phyloP scores from a whole-genome alignment of 2,329 filamentous ascomycete genomes.

The Plenodomus tracheiphilus region DNA sequence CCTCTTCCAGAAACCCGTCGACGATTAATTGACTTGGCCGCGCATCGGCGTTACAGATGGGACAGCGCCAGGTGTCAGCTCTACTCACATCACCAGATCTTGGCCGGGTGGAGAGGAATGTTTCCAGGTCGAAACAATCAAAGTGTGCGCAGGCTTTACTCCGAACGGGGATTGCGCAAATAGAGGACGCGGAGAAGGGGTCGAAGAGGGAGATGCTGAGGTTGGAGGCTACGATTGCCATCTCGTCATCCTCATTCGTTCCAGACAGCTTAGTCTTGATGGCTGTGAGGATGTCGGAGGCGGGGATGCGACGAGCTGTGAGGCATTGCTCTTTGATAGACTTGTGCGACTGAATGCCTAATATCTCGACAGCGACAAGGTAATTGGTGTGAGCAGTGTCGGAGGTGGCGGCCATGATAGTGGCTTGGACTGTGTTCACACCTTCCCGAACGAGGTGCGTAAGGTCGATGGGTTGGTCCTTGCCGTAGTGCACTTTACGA shows the following conservation, averaged over 20 bases:
- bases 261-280: constrained; percentile 59
- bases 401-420: constrained; percentile 26
- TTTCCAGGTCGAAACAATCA: constrained; percentile 89
- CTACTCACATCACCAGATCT: constrained; percentile 37
- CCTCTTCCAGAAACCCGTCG: constrained; percentile 71
- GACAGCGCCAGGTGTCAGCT: constrained; percentile 81
- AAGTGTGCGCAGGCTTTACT: constrained; percentile 71
- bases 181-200: constrained; percentile 47
- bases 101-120: constrained; percentile 63
- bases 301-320: constrained; percentile 41
- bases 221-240: constrained; percentile 46
- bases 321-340: constrained; percentile 38
- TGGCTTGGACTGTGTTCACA: constrained; percentile 63
- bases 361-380: constrained; percentile 69
- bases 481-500: constrained; percentile 72
- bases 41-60: constrained; percentile 77
- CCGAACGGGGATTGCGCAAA: constrained; percentile 74
- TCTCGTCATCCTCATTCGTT: constrained; percentile 39
- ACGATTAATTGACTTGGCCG: constrained; percentile 71
- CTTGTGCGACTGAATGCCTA: constrained; percentile 58
- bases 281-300: constrained; percentile 56
- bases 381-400: constrained; percentile 52
- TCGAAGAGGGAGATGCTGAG: constrained; percentile 52
- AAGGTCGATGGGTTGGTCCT: constrained; percentile 76
- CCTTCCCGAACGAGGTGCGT: constrained; percentile 63